Percentiles rank a stretch among this genome's conserved stretches.
Evolutionary conservation across 2,329 filamentous ascomycete genomes (phyloP).

Genomic region (Sporothrix curviconia): DNA sequence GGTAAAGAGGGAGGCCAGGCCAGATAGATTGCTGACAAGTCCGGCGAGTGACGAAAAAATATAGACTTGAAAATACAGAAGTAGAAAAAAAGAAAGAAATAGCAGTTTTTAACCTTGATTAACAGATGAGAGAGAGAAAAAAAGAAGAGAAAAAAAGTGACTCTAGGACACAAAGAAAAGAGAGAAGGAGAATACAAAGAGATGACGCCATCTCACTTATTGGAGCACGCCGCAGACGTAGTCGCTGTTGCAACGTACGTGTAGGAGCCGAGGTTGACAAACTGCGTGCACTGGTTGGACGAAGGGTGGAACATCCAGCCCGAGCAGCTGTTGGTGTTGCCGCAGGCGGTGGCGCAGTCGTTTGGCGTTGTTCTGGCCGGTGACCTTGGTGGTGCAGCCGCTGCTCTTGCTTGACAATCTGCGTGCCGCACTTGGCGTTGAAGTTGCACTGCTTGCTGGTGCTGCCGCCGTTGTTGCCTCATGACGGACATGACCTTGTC

Average conservation of each 20-base stretch:
- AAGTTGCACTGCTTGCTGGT: not conserved
- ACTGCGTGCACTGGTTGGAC: slow-evolving; percentile 8
- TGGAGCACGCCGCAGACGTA: not conserved
- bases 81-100: too few species aligned
- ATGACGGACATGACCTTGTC: not conserved
- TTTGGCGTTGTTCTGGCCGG: not conserved
- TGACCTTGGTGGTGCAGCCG: not conserved
- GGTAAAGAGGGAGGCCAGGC: too few species aligned
- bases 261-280: not conserved
- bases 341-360: slow-evolving; percentile 11
- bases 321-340: slow-evolving; percentile 8
- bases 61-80: too few species aligned
- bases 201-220: too few species aligned
- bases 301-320: slow-evolving; percentile 6
- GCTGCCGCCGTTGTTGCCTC: not conserved
- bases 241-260: not conserved
- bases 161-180: too few species aligned
- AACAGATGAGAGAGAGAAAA: too few species aligned
- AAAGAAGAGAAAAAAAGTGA: too few species aligned
- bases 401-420: not conserved
- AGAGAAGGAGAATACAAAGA: too few species aligned
- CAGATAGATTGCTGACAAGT: too few species aligned
- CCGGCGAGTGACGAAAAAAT: too few species aligned
- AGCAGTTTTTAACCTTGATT: too few species aligned
- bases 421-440: slow-evolving; percentile 5